These are phyloP conservation scores for Cylindrodendrum hubeiense DNA, from an alignment of 2,329 filamentous ascomycete genomes.

Conservation along the genomic window DNA sequence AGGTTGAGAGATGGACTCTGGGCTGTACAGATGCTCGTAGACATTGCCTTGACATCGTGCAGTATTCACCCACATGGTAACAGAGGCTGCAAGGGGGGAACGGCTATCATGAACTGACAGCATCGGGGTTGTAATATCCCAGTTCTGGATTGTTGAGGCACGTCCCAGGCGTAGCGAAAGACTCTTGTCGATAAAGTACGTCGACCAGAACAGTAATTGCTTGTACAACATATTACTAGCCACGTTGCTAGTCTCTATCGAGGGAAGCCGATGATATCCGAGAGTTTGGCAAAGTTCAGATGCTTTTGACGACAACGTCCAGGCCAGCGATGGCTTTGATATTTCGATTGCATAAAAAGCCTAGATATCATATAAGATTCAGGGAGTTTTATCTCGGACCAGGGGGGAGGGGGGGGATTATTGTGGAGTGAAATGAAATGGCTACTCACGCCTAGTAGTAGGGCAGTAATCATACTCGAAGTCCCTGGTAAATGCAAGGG, in stretches of 20 bases:
- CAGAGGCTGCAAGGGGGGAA: slow-evolving; percentile 48
- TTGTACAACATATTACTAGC: slow-evolving; percentile 34
- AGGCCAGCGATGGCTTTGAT: slow-evolving; percentile 49
- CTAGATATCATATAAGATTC: slow-evolving; percentile 28
- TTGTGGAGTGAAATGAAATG: not conserved
- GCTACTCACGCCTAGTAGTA: slow-evolving; percentile 38
- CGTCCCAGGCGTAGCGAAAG: slow-evolving; percentile 67
- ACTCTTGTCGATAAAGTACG: slow-evolving; percentile 68
- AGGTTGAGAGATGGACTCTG: slow-evolving; percentile 52
- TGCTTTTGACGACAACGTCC: slow-evolving; percentile 47
- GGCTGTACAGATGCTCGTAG: slow-evolving; percentile 66
- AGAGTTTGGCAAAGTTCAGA: slow-evolving; percentile 48
- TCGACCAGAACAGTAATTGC: slow-evolving; percentile 65
- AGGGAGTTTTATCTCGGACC: too few relatives aligned
- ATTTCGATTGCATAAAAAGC: slow-evolving; percentile 48
- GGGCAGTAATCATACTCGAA: slow-evolving; percentile 42
- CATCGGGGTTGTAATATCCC: slow-evolving; percentile 63
- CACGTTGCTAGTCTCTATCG: slow-evolving; percentile 40
- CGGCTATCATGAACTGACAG: slow-evolving; percentile 48
- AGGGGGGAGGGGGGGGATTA: too few relatives aligned
- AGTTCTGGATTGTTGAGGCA: slow-evolving; percentile 66
- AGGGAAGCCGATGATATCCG: slow-evolving; percentile 47
- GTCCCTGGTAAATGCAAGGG: slow-evolving; percentile 49
- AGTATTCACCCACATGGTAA: slow-evolving; percentile 62
- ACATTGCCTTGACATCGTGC: slow-evolving; percentile 66